These are phyloP conservation scores for Diaporthe caulivora DNA, from an alignment of 2,329 filamentous ascomycete species.

Conservation along the genomic window DNA sequence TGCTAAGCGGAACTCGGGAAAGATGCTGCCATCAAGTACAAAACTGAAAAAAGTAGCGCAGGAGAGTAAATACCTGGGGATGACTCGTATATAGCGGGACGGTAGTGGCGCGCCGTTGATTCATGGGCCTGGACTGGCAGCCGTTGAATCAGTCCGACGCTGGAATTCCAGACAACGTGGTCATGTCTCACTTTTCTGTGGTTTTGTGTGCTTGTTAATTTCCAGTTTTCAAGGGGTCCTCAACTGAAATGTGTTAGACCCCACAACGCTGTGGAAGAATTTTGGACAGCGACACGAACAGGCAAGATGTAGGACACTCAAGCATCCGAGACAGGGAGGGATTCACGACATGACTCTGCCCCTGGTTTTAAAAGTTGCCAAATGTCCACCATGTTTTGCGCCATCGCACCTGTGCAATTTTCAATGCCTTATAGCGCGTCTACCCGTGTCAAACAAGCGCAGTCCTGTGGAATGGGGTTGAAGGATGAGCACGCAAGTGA, in stretches of 20 bases:
- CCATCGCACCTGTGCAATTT: too few relatives aligned
- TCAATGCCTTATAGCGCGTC: not conserved
- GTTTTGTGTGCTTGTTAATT: not conserved
- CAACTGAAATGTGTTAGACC: not conserved
- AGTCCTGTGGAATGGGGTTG: not conserved
- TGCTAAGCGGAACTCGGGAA: not conserved
- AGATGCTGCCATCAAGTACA: not conserved
- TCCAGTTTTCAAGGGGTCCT: not conserved
- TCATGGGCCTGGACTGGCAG: not conserved
- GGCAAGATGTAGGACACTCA: not conserved
- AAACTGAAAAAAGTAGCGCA: not conserved
- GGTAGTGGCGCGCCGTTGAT: not conserved
- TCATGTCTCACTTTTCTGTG: not conserved
- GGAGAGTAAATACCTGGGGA: not conserved
- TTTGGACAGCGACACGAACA: not conserved
- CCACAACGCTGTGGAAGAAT: not conserved
- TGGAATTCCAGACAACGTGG: slow-evolving; percentile 24
- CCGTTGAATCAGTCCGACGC: not conserved
- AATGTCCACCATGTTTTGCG: not conserved
- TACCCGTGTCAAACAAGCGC: not conserved
- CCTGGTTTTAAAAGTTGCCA: not conserved
- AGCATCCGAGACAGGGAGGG: not conserved
- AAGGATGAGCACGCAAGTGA: not conserved
- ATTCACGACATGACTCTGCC: not conserved
- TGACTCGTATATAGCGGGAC: not conserved